Percentiles rank a stretch among this genome's conserved stretches.
These are phyloP conservation scores for Globisporangium camurandrum DNA, from an alignment of 352 stramenopile species.

Conservation along the genomic window DNA sequence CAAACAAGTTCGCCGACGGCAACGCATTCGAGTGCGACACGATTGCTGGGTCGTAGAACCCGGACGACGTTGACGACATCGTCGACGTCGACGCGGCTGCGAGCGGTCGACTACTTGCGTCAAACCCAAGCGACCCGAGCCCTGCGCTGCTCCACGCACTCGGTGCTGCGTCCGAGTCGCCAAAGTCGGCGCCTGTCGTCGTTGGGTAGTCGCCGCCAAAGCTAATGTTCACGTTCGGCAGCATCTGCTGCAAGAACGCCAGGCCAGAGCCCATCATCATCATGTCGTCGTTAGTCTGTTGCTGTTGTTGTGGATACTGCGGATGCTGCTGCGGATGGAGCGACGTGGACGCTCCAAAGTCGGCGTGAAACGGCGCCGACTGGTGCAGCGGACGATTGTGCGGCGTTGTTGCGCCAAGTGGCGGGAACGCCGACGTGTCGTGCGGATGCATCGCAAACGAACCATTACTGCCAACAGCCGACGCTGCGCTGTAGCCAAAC, in stretches of 20 bases:
- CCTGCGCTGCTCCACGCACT: constrained; percentile 6
- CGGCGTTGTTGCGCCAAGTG: constrained; percentile 26
- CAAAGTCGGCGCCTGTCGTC: constrained; percentile 1
- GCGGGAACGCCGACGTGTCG: constrained; percentile 32
- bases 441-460: constrained; percentile 21
- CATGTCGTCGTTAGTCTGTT: constrained; percentile 7
- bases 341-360: no score
- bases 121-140: constrained; percentile 15
- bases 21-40: constrained; percentile 19
- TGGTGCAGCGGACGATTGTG: constrained; percentile 15
- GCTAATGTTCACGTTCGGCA: constrained; percentile 86
- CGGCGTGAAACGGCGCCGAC: constrained; percentile 27
- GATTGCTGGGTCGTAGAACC: constrained; percentile 50
- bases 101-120: constrained; percentile 10
- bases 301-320: background rate
- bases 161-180: constrained; percentile 1
- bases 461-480: no score
- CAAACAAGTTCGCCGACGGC: constrained; percentile 16
- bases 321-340: constrained; percentile 10
- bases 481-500: constrained; percentile 12
- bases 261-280: constrained; percentile 26
- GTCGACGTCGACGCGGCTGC: no score
- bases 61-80: no score
- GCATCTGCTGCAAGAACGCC: constrained; percentile 82
- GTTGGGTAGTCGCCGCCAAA: constrained; percentile 60